These are phyloP conservation scores for Pelargonium myrrhifolium DNA, from an alignment of 441 rosid genomes.

Conservation along the genomic window DNA sequence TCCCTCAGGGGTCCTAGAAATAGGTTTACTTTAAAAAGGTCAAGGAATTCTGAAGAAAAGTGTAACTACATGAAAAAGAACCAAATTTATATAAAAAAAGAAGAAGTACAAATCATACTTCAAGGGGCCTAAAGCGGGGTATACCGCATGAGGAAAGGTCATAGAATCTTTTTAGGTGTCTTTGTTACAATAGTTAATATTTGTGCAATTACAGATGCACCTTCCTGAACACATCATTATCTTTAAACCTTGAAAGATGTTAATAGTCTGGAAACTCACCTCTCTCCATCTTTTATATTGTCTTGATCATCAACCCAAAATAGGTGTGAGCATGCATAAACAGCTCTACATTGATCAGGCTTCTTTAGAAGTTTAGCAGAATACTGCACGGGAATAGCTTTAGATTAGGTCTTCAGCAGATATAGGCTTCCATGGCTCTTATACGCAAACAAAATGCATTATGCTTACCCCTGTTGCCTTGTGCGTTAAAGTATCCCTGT, in stretches of 20 bases:
- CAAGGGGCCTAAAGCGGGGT: no score
- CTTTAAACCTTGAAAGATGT: neutral
- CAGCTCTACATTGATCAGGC: conserved; percentile 98
- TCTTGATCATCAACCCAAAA: conserved; percentile 98
- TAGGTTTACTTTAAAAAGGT: no score
- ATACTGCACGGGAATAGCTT: conserved; percentile 52
- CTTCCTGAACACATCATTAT: neutral
- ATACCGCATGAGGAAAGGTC: no score
- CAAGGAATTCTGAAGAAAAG: no score
- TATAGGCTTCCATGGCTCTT: conserved; percentile 10
- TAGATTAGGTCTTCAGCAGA: conserved; percentile 21
- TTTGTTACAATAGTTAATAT: no score
- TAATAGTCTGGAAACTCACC: conserved; percentile 32
- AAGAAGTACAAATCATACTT: no score
- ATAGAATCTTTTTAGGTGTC: no score
- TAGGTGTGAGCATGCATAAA: conserved; percentile 86
- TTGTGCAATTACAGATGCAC: neutral
- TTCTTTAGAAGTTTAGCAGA: conserved; percentile 96
- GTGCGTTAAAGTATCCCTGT: conserved; percentile 93
- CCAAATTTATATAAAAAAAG: no score
- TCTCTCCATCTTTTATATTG: conserved; percentile 83
- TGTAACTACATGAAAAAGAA: no score
- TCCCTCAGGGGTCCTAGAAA: no score
- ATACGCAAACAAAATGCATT: conserved; percentile 12
- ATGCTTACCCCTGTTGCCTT: conserved; percentile 93